Evolutionary conservation across 1,139 yeast genomes (phyloP).

Genomic region (Pichia sp.): DNA sequence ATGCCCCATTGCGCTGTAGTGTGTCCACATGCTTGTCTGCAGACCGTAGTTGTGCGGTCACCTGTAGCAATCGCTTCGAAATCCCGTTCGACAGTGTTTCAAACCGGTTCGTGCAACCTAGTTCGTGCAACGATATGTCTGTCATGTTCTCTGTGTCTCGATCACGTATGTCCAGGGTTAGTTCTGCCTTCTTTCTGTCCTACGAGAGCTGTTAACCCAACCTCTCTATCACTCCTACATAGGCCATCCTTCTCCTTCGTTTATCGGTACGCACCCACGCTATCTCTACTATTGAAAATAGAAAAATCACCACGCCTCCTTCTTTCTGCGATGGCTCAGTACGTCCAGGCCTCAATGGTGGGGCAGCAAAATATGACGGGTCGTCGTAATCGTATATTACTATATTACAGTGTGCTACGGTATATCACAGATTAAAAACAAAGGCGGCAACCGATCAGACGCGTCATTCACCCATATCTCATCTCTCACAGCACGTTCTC

Average conservation of each 20-base stretch:
- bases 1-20: not conserved
- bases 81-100: not conserved
- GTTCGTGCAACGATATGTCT: slow-evolving; percentile 6
- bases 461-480: not conserved
- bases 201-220: no score
- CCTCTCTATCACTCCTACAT: not conserved
- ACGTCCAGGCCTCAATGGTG: not conserved
- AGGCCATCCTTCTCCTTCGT: not conserved
- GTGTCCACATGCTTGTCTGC: not conserved
- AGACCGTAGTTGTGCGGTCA: not conserved
- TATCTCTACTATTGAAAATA: not conserved
- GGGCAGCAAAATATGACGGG: not conserved
- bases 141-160: not conserved
- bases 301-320: not conserved
- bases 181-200: no score
- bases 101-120: not conserved
- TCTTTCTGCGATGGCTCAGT: not conserved
- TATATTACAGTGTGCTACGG: not conserved
- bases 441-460: not conserved
- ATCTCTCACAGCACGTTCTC: not conserved
- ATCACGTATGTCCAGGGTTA: no score
- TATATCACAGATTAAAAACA: not conserved
- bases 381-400: not conserved
- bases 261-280: not conserved
- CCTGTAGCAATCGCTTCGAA: not conserved